Percentiles rank a stretch among this genome's conserved stretches.
phyloP scores from a whole-genome alignment of 208 protist genomes.

The Paratrypanosoma confusum region DNA sequence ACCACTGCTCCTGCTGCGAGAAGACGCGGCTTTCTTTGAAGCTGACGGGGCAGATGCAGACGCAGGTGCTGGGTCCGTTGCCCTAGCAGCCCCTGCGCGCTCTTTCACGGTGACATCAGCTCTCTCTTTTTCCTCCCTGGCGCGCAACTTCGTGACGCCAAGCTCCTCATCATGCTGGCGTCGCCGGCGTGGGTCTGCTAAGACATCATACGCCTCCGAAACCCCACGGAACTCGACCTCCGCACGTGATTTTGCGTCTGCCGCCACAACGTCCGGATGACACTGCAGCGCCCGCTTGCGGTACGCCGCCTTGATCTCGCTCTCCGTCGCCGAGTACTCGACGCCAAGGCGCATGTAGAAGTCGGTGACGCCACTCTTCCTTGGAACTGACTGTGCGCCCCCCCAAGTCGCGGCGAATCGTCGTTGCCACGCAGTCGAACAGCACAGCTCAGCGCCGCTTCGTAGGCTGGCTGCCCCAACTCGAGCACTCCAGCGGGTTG shows the following conservation, averaged over 20 bases:
- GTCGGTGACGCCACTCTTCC: constrained; percentile 7
- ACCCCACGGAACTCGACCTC: constrained; percentile 22
- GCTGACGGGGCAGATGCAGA: too few species aligned
- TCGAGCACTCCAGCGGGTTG: too few species aligned
- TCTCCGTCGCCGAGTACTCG: constrained; percentile 23
- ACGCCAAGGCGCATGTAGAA: constrained; percentile 62
- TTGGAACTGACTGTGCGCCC: too few species aligned
- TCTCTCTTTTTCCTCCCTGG: constrained; percentile 6
- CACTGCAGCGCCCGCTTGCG: constrained; percentile 17
- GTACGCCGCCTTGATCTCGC: constrained; percentile 36
- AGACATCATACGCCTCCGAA: constrained; percentile 28
- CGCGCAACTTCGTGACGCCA: constrained; percentile 22
- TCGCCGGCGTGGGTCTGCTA: constrained; percentile 23
- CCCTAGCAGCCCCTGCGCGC: not conserved
- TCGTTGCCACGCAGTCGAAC: too few species aligned
- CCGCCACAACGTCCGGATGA: constrained; percentile 27
- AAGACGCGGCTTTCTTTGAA: too few species aligned
- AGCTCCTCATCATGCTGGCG: constrained; percentile 26
- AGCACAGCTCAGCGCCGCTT: too few species aligned
- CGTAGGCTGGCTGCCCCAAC: too few species aligned
- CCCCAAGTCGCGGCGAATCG: too few species aligned
- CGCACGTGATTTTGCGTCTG: constrained; percentile 10
- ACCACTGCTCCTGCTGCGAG: too few species aligned
- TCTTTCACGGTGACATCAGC: constrained; percentile 1
- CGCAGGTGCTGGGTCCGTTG: not conserved